Base-by-base conservation (phyloP, 1,139 yeast genomes). In the Blastobotrys aristatus region DNA sequence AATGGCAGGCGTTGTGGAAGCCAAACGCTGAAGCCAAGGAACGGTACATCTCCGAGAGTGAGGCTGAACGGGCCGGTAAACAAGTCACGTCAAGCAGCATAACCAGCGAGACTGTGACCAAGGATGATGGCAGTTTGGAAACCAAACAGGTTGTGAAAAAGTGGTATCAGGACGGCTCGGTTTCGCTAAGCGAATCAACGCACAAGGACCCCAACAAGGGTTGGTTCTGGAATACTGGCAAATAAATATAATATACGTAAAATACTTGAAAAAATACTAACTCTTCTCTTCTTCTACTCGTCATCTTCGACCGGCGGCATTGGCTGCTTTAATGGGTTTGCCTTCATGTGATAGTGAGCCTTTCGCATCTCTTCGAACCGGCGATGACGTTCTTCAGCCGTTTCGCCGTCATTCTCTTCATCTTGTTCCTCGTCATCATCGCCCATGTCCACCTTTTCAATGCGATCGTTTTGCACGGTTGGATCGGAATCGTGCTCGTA, bases 311-410 rank as follows among this genome's bases (percentile, higher is more conserved):
- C 56, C 3, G 56, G 56, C 7, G 58, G 57, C 43, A 53, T 46
- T 16, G 59, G 60, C 10, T 59, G 57, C 40, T 57, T 54, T 16
- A 66, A 54, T 10, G 61, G 62, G 20, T 77, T 79, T 42, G 75
- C 92, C 61, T 82, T 84, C 71, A 82, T 68, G 58, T 82, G 85
- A 63, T 87, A 87, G 64, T 87, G 96, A 46, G 76, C 70, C 61
- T 84, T 85, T 57, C 96, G 76, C 75, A 79, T 72, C 57, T 82
- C 84, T 61, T 85, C 95, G 59, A 88, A 88, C 49, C 73, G 66
- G 53, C 67, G 72, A 61, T 84, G 94, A 57, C 76, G 79, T 53
- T 79, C 84, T 56, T 76, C 87, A 0, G 82, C 79, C 18, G 76
- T 70, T 37, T 70, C 74, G 10, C 66, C 67, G 20, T 63, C 69